A percentile compares a stretch with the other conserved stretches of the same genome.
Evolutionary conservation across 805 yeast genomes (phyloP).

Genomic region (Kluyveromyces wickerhamii): DNA sequence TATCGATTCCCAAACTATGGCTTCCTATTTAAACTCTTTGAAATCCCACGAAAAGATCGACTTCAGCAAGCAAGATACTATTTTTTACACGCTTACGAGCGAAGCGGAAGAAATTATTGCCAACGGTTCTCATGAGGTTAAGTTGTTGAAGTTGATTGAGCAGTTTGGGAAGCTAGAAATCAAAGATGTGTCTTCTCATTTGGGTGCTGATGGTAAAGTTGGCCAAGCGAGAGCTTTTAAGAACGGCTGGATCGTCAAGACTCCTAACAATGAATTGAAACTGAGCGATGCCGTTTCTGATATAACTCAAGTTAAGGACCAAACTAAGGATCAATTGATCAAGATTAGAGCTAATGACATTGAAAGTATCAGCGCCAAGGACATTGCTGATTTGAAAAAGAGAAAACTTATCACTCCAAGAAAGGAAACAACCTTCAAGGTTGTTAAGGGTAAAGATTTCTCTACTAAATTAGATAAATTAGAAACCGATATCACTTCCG

Average conservation of each 20-base stretch:
- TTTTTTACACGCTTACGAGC: slow-evolving; percentile 62
- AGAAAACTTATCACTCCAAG: slow-evolving; percentile 73
- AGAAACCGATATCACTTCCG: slow-evolving; percentile 92
- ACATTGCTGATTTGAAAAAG: slow-evolving; percentile 79
- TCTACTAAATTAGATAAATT: slow-evolving; percentile 68
- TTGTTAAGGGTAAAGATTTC: slow-evolving; percentile 78
- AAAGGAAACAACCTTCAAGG: slow-evolving; percentile 66
- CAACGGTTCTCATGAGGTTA: slow-evolving; percentile 85
- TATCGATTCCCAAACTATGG: slow-evolving; percentile 54
- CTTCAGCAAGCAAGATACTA: slow-evolving; percentile 66
- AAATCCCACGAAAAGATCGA: slow-evolving; percentile 75
- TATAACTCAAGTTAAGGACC: slow-evolving; percentile 40
- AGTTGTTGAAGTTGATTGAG: slow-evolving; percentile 68
- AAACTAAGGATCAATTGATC: slow-evolving; percentile 56
- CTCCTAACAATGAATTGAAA: slow-evolving; percentile 66
- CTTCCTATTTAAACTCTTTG: slow-evolving; percentile 81
- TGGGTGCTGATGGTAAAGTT: slow-evolving; percentile 79
- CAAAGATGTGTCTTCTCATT: slow-evolving; percentile 55
- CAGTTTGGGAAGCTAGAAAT: slow-evolving; percentile 75
- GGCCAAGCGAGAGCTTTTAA: slow-evolving; percentile 98
- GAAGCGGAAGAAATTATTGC: slow-evolving; percentile 77
- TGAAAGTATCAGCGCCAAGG: slow-evolving; percentile 45
- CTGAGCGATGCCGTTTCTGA: slow-evolving; percentile 43
- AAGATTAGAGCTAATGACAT: slow-evolving; percentile 33
- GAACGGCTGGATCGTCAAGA: slow-evolving; percentile 91